phyloP scores from a whole-genome alignment of 192 early-diverging fungal genomes.

The Linnemannia schmuckeri region DNA sequence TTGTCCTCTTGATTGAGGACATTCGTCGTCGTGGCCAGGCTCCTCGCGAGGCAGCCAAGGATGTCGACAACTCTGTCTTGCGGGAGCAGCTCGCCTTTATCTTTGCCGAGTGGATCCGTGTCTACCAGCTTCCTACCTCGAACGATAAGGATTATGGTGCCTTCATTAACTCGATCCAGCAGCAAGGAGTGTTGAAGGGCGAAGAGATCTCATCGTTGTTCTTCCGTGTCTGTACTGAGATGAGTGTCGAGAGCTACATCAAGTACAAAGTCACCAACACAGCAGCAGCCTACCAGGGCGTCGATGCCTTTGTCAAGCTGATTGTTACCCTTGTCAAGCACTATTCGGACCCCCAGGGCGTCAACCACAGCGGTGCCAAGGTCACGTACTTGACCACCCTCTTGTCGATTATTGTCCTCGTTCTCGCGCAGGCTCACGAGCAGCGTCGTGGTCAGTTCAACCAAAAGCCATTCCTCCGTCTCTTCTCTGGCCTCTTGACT shows the following conservation, averaged over 20 bases:
- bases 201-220: constrained; percentile 88
- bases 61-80: constrained; percentile 66
- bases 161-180: constrained; percentile 80
- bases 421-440: constrained; percentile 89
- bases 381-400: constrained; percentile 84
- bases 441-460: constrained; percentile 83
- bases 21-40: constrained; percentile 59
- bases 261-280: constrained; percentile 68
- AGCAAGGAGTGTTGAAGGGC: constrained; percentile 81
- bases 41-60: constrained; percentile 54
- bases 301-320: constrained; percentile 94
- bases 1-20: constrained; percentile 66
- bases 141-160: constrained; percentile 76
- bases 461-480: constrained; percentile 91
- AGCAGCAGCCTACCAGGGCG: constrained; percentile 77
- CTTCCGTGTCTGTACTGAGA: constrained; percentile 91
- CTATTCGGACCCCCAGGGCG: constrained; percentile 69
- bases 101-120: constrained; percentile 88
- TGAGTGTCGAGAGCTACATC: constrained; percentile 82
- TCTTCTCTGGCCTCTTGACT: constrained; percentile 86
- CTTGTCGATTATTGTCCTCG: constrained; percentile 87
- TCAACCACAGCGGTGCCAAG: constrained; percentile 66
- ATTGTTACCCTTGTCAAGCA: constrained; percentile 86
- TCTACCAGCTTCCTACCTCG: constrained; percentile 78
- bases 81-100: constrained; percentile 72